Base-by-base conservation (phyloP, 2,329 filamentous ascomycete species). In the Ascochyta fabae region DNA sequence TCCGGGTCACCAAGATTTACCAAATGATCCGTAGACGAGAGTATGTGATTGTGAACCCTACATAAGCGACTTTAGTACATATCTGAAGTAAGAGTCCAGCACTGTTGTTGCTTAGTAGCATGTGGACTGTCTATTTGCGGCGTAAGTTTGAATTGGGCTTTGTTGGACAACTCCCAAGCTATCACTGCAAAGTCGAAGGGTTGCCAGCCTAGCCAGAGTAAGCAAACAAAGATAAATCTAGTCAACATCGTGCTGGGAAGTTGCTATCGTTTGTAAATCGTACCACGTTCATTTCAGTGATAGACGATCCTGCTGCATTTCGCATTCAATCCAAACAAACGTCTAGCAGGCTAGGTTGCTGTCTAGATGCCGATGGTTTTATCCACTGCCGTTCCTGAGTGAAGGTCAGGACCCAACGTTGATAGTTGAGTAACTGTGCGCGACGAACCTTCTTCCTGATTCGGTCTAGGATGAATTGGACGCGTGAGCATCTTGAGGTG, bases 221-320 rank as follows among this genome's bases (percentile, higher is more conserved):
- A 39, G 7, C 19, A n/a, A 38, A 26, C 23, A 16, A 7, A 39
- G 7, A n/a, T 8, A 16, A 47, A 3, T 19, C 3, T 19, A 19
- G 33, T 47, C 34, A 22, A 43, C 19, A 24, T 23, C 15, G 13
- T 43, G 9, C 26, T 35, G 38, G 47, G 19, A 19, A 19, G 19
- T 19, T 19, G 19, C 19, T 19, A 26, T 39, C 41, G 42, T 50
- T 48, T 27, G 47, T 56, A 15, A 42, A 43, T 47, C n/a, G 53
- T 56, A 42, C 27, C 15, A 51, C 38, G 3, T 16, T 38, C 31
- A 12, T 10, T 29, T 39, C 4, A 12, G 23, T n/a, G 19, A 29
- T 23, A 12, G 33, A 39, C 16, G 22, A 9, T 29, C 22, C 39
- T 19, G 15, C 12, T 16, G 22, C 22, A 8, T 4, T 29, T 9